Percentiles rank a stretch among this genome's conserved stretches.
Evolutionary conservation across 495 filamentous ascomycete species (phyloP).

Genomic region (Cairneyella variabilis): DNA sequence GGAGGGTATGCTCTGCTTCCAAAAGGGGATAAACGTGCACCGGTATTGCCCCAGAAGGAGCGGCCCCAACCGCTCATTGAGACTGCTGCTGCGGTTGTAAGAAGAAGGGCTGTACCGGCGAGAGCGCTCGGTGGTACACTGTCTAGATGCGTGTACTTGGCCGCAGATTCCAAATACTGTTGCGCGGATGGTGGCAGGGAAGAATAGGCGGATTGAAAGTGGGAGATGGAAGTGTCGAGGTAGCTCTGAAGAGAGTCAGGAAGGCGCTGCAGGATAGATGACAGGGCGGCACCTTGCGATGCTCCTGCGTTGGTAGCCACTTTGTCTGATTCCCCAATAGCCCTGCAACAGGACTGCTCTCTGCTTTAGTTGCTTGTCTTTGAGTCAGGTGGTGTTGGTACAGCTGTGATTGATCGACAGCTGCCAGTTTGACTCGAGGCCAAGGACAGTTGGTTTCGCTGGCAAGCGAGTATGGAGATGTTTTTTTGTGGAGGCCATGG

Average conservation of each 20-base stretch:
- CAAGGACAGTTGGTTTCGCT: neutral
- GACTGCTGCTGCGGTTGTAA: slow-evolving; percentile 14
- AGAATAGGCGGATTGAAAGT: slow-evolving; percentile 30
- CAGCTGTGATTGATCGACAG: neutral
- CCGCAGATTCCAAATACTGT: slow-evolving; percentile 48
- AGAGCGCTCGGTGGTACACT: slow-evolving; percentile 18
- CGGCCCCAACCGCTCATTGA: slow-evolving; percentile 29
- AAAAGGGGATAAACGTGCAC: slow-evolving; percentile 43
- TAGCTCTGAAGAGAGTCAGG: slow-evolving; percentile 44
- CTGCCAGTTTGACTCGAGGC: neutral
- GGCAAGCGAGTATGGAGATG: neutral
- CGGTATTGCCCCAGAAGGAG: slow-evolving; percentile 23
- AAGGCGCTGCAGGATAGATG: slow-evolving; percentile 38
- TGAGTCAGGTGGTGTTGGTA: slow-evolving; percentile 9
- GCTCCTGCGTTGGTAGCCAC: slow-evolving; percentile 53
- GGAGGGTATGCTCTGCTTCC: slow-evolving; percentile 39
- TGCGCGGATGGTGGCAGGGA: slow-evolving; percentile 18
- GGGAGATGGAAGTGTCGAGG: slow-evolving; percentile 38
- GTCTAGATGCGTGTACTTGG: slow-evolving; percentile 38
- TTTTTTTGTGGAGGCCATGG: too few relatives aligned
- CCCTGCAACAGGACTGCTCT: neutral
- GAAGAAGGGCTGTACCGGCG: slow-evolving; percentile 8
- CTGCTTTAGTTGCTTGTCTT: slow-evolving; percentile 1
- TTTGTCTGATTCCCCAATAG: slow-evolving; percentile 32
- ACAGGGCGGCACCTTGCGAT: slow-evolving; percentile 46